A percentile compares a stretch with the other conserved stretches of the same genome.
These are phyloP conservation scores for Plasmodium gaboni DNA, from an alignment of 169 alveolate genomes.

Conservation along the genomic window DNA sequence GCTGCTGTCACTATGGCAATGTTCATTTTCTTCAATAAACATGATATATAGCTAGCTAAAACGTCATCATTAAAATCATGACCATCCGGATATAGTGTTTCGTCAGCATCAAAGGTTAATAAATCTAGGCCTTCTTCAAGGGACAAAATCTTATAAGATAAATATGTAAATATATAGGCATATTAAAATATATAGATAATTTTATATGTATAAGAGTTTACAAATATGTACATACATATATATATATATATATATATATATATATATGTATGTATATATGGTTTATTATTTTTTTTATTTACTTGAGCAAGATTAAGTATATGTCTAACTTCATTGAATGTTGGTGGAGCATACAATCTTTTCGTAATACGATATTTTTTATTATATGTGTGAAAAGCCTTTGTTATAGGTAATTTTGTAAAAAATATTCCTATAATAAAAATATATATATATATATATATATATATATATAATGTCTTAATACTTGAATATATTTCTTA, in stretches of 20 bases:
- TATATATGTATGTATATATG: no score
- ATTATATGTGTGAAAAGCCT: conserved; percentile 76
- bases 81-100: conserved; percentile 80
- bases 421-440: conserved; percentile 57
- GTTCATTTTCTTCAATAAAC: conserved; percentile 60
- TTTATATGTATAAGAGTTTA: no score
- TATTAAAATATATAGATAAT: no score
- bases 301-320: conserved; percentile 79
- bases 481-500: background rate
- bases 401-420: conserved; percentile 65
- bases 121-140: conserved; percentile 66
- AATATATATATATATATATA: background rate
- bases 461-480: background rate
- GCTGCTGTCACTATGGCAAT: conserved; percentile 82
- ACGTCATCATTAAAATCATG: conserved; percentile 62
- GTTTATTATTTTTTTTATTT: background rate
- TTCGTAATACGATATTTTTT: conserved; percentile 46
- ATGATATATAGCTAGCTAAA: conserved; percentile 54
- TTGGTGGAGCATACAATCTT: conserved; percentile 74
- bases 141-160: conserved; percentile 21
- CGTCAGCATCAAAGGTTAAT: conserved; percentile 80
- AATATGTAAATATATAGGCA: no score
- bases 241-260: no score
- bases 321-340: conserved; percentile 76
- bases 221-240: no score